Base-by-base conservation (phyloP, 2,329 filamentous ascomycete species). In the Microthyrium microscopicum region DNA sequence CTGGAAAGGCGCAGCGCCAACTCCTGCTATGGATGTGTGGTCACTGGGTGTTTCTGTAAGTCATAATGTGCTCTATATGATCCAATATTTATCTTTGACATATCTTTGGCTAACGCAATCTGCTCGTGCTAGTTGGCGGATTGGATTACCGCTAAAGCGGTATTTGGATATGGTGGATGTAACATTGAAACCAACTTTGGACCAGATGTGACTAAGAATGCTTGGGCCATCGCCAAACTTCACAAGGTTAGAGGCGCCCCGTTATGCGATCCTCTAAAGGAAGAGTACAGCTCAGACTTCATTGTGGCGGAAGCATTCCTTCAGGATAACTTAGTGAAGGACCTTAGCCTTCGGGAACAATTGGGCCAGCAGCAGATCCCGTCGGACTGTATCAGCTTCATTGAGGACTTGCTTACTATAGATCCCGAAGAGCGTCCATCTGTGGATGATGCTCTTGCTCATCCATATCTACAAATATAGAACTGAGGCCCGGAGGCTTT, bases 381-480 rank as follows among this genome's bases (percentile, higher is more conserved):
- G 15, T 31, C 32, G 24, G 32, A 19, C n/a, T 13, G n/a, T 24
- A 33, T 33, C 30, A 17, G 20, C 20, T 33, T 33, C 17, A 21
- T 33, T 15, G 30, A 33, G 20, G 12, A 21, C 13, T 18, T 33
- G n/a, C 30, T 33, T 4, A 21, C 20, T 13, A 20, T 33, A 17
- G 21, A 33, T 12, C 30, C 30, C 15, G 20, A n/a, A 11, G 17
- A 26, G 21, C 30, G 30, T 9, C 30, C 30, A 26, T 33, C 30
- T 21, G 15, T 26, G 12, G 30, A 12, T 5, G 30, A 33, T 12
- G 30, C 30, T 11, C 30, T 33, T 30, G 28, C 28, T 4, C 28
- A 30, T 30, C 28, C 28, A 69, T 48, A 69, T 80, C 38, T 75
- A 69, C 26, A 42, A 11, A 9, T n/a, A n/a, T n/a, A n/a, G n/a